phyloP scores from a whole-genome alignment of 495 filamentous ascomycete species.

The Penicillium simplicissimum region DNA sequence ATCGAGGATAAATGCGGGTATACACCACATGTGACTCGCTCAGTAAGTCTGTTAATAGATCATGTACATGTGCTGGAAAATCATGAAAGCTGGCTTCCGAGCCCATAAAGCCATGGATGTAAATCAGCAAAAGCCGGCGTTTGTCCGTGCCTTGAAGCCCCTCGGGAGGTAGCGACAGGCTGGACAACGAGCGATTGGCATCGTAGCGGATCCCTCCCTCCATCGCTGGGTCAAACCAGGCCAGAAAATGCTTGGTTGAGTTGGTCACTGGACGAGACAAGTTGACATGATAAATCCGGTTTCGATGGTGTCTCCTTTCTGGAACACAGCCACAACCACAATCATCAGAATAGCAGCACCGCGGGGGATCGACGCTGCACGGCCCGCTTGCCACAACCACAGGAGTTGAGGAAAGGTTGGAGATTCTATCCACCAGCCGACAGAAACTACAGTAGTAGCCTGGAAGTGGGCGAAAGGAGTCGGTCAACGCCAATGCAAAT shows the following conservation, averaged over 20 bases:
- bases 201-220: slow-evolving; percentile 14
- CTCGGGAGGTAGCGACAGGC: slow-evolving; percentile 21
- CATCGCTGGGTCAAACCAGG: slow-evolving; percentile 2
- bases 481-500: not conserved
- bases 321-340: slow-evolving; percentile 12
- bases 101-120: slow-evolving; percentile 93
- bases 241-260: not conserved
- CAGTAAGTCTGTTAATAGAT: slow-evolving; percentile 66
- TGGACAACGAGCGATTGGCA: slow-evolving; percentile 13
- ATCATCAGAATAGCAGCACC: not conserved
- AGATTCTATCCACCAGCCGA: not conserved
- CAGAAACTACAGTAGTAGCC: not conserved
- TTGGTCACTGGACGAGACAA: not conserved
- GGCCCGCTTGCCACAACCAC: slow-evolving; percentile 17
- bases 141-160: slow-evolving; percentile 15
- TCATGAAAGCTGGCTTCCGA: slow-evolving; percentile 83
- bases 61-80: slow-evolving; percentile 86
- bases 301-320: slow-evolving; percentile 3
- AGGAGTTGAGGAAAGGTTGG: not conserved
- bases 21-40: slow-evolving; percentile 76
- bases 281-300: slow-evolving; percentile 11
- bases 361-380: slow-evolving; percentile 14
- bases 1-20: slow-evolving; percentile 89
- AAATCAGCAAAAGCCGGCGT: slow-evolving; percentile 73
- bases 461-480: not conserved